Percentiles rank a stretch among this genome's conserved stretches.
These are phyloP conservation scores for Diatrype stigma DNA, from an alignment of 2,329 filamentous ascomycete species.

Conservation along the genomic window DNA sequence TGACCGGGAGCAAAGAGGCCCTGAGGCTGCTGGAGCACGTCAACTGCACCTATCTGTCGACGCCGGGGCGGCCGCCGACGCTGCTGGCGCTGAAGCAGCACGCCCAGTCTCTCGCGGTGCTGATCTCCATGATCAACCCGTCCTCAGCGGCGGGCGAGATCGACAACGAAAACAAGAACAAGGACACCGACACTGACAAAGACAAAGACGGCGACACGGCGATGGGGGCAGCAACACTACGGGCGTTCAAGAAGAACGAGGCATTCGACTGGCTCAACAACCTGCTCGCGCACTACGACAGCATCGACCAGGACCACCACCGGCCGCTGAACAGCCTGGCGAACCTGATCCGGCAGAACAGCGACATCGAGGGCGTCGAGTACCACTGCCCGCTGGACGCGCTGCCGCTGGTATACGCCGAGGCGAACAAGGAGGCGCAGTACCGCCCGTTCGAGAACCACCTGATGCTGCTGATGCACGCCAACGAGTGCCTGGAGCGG, in stretches of 20 bases:
- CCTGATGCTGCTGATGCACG: slow-evolving; percentile 49
- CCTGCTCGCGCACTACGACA: slow-evolving; percentile 44
- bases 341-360: slow-evolving; percentile 41
- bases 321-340: slow-evolving; percentile 41
- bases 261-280: slow-evolving; percentile 56
- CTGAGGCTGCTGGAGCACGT: slow-evolving; percentile 39
- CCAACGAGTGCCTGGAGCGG: slow-evolving; percentile 55
- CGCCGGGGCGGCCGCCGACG: slow-evolving; percentile 45
- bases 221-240: too few relatives aligned
- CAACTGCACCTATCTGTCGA: slow-evolving; percentile 57
- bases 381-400: slow-evolving; percentile 43
- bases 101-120: slow-evolving; percentile 50
- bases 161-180: slow-evolving; percentile 16
- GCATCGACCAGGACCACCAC: slow-evolving; percentile 43
- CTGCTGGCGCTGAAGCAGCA: slow-evolving; percentile 57
- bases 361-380: slow-evolving; percentile 36
- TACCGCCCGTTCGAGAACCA: slow-evolving; percentile 41
- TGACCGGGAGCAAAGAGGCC: slow-evolving; percentile 28
- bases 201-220: too few relatives aligned
- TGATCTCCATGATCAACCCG: slow-evolving; percentile 47
- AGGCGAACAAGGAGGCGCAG: slow-evolving; percentile 12
- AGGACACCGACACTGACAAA: slow-evolving; percentile 6
- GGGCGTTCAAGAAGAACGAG: slow-evolving; percentile 37
- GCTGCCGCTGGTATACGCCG: slow-evolving; percentile 15
- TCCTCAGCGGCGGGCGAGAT: slow-evolving; percentile 29